Percentiles rank a stretch among this genome's conserved stretches.
Evolutionary conservation across 2,329 filamentous ascomycete species (phyloP).

Genomic region (Fusarium denticulatum): DNA sequence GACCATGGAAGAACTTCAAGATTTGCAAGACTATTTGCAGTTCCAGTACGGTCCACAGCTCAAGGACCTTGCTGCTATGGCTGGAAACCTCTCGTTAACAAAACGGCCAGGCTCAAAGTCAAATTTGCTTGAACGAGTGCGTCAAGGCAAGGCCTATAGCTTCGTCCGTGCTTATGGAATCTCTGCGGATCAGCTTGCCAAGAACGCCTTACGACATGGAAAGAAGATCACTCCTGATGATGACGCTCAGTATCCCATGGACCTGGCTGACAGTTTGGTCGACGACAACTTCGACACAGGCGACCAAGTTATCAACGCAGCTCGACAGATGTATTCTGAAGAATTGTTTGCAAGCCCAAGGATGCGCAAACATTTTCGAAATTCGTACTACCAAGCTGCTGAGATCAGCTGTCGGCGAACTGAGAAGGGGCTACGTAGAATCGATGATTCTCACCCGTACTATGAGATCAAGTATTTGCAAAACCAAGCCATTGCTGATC

Average conservation of each 20-base stretch:
- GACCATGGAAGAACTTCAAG: conserved; percentile 95
- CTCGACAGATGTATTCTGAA: conserved; percentile 89
- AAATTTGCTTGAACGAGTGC: conserved; percentile 83
- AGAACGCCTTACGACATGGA: conserved; percentile 82
- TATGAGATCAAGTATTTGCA: conserved; percentile 98
- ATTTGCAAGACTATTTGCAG: conserved; percentile 94
- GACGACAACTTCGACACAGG: conserved; percentile 79
- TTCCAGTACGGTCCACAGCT: conserved; percentile 90
- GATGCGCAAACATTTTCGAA: conserved; percentile 86
- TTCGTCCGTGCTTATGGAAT: conserved; percentile 93
- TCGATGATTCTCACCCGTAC: conserved; percentile 94
- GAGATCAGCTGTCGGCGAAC: conserved; percentile 89
- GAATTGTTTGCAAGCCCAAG: conserved; percentile 89
- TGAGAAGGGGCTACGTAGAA: conserved; percentile 91
- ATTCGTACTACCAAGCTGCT: conserved; percentile 83
- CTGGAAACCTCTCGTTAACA: conserved; percentile 70
- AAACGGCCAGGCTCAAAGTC: conserved; percentile 87
- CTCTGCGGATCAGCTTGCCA: conserved; percentile 85
- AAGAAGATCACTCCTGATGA: conserved; percentile 88
- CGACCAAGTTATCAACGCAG: conserved; percentile 78
- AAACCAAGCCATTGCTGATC: conserved; percentile 84
- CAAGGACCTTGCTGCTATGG: conserved; percentile 77
- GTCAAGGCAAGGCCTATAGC: conserved; percentile 80
- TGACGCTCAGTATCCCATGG: conserved; percentile 79
- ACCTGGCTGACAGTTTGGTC: conserved; percentile 83